Conservation (phyloP, 2,329 filamentous ascomycete species). For the Exophiala lecanii-corni region DNA sequence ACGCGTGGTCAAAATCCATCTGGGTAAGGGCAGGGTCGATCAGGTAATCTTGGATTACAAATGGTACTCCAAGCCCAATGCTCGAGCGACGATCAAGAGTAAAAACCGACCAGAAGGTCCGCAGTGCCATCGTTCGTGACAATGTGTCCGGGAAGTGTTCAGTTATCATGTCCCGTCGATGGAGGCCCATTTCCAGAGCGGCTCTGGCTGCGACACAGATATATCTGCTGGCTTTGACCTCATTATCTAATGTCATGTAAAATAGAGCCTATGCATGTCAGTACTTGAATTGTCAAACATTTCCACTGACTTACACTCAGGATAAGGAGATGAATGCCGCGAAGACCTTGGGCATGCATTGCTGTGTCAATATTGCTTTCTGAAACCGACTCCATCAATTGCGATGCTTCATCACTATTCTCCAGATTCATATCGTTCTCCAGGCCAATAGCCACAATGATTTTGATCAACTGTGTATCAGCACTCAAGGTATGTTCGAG, state of each 20-base stretch:
- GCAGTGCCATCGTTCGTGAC: conserved; percentile 3
- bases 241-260: conserved; percentile 5
- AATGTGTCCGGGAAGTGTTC: conserved; percentile 6
- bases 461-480: conserved; percentile 7
- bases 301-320: conserved; percentile 4
- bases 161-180: conserved; percentile 5
- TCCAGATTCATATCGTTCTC: background rate
- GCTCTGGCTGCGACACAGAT: conserved; percentile 7
- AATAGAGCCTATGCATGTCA: conserved; percentile 5
- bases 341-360: conserved; percentile 5
- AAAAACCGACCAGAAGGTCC: conserved; percentile 11
- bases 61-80: conserved; percentile 9
- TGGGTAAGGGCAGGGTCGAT: conserved; percentile 2
- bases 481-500: conserved; percentile 4
- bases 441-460: conserved; percentile 7
- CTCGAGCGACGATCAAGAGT: conserved; percentile 10
- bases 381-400: conserved; percentile 5
- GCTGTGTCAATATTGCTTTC: conserved; percentile 5
- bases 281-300: background rate
- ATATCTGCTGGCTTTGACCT: conserved; percentile 7
- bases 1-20: conserved; percentile 6
- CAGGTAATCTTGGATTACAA: conserved; percentile 8
- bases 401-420: background rate
- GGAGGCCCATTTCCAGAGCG: conserved; percentile 11
- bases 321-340: conserved; percentile 7